Conservation (phyloP, 1,284 basidiomycete genomes). For the Tranzscheliella williamsii region DNA sequence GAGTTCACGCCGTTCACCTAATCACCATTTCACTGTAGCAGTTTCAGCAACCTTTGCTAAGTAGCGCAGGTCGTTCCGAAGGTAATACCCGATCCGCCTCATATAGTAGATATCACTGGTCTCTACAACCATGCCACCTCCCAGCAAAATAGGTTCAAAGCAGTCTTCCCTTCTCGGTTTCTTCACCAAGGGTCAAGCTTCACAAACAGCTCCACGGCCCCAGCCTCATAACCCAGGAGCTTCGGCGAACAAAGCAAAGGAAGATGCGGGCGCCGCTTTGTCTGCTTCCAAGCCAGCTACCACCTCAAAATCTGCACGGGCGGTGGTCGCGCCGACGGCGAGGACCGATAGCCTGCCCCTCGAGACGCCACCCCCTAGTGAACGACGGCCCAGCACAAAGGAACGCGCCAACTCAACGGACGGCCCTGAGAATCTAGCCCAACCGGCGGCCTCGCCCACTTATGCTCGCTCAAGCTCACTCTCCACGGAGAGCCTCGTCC, state of each 20-base stretch:
- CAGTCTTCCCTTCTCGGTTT: slow-evolving; percentile 47
- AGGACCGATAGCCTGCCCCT: background rate
- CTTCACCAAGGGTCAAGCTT: slow-evolving; percentile 33
- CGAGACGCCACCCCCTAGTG: slow-evolving; percentile 21
- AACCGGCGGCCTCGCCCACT: slow-evolving; percentile 21
- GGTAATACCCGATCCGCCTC: no score
- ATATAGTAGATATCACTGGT: no score
- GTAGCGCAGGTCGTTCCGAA: no score
- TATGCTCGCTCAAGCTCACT: slow-evolving; percentile 30
- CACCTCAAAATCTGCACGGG: background rate
- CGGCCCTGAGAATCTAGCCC: slow-evolving; percentile 1
- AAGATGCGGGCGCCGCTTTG: background rate
- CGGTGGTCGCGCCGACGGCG: background rate
- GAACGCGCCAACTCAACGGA: background rate
- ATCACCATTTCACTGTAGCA: no score
- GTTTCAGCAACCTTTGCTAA: no score
- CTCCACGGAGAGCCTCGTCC: slow-evolving; percentile 13
- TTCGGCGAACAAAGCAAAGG: background rate
- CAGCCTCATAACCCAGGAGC: slow-evolving; percentile 4
- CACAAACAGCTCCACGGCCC: slow-evolving; percentile 4
- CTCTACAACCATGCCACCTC: slow-evolving; percentile 1
- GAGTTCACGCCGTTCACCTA: no score
- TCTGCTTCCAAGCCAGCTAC: background rate
- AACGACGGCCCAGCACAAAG: slow-evolving; percentile 13
- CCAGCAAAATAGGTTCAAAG: slow-evolving; percentile 21